phyloP scores from a whole-genome alignment of 345 rosid species.

The Syzygium oleosum region DNA sequence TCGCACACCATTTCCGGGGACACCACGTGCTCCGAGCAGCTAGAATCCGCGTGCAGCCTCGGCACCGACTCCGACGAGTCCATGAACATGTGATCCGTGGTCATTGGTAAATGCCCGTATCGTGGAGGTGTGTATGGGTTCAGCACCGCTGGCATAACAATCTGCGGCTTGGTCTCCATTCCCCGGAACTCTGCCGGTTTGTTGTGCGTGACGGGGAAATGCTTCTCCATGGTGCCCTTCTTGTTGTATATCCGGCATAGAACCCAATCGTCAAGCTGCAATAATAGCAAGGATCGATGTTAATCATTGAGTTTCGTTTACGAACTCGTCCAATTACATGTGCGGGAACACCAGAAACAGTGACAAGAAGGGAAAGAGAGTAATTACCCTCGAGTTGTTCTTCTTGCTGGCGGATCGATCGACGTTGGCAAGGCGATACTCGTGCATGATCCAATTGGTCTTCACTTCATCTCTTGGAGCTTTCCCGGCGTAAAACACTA shows the following conservation, averaged over 20 bases:
- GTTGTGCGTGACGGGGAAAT: conserved; percentile 5
- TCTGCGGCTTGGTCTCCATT: conserved; percentile 32
- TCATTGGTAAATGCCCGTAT: neutral
- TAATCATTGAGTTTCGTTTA: neutral
- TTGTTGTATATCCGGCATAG: conserved; percentile 77
- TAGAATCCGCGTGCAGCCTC: conserved; percentile 47
- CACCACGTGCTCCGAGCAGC: conserved; percentile 56
- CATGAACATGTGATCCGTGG: conserved; percentile 6
- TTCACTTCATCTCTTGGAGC: conserved; percentile 66
- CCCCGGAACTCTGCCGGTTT: conserved; percentile 6
- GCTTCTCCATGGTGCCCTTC: conserved; percentile 60
- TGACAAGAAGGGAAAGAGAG: neutral
- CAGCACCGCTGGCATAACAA: neutral
- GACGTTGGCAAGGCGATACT: conserved; percentile 77
- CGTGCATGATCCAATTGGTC: conserved; percentile 98
- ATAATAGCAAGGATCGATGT: neutral
- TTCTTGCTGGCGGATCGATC: conserved; percentile 65
- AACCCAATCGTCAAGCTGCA: conserved; percentile 87
- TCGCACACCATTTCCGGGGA: conserved; percentile 44
- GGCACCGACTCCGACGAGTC: conserved; percentile 56
- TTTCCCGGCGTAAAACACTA: conserved; percentile 84
- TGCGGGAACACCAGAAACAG: neutral
- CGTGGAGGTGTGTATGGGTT: neutral
- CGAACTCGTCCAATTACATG: neutral
- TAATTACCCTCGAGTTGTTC: conserved; percentile 48